phyloP scores from a whole-genome alignment of 2,329 filamentous ascomycete genomes.

The Aureobasidium melanogenum region DNA sequence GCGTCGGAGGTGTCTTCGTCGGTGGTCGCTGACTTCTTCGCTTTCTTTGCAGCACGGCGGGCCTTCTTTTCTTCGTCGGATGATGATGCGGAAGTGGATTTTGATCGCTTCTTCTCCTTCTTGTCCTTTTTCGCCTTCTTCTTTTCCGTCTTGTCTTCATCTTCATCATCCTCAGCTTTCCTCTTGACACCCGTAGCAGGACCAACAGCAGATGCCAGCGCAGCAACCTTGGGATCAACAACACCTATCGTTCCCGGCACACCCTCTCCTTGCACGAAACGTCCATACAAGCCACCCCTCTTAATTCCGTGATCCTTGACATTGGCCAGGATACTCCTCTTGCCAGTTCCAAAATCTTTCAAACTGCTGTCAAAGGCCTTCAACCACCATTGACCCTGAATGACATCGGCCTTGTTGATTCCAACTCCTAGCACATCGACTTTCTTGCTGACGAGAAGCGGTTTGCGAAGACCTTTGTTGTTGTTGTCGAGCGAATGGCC shows the following conservation, averaged over 20 bases:
- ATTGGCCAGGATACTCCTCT: slow-evolving; percentile 45
- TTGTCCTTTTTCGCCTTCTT: slow-evolving; percentile 15
- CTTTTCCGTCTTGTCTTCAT: slow-evolving; percentile 10
- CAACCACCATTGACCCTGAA: slow-evolving; percentile 90
- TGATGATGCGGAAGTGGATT: slow-evolving; percentile 6
- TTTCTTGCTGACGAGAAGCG: slow-evolving; percentile 75
- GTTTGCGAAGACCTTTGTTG: slow-evolving; percentile 69
- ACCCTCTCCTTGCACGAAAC: slow-evolving; percentile 74
- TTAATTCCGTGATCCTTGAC: slow-evolving; percentile 39
- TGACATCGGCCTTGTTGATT: slow-evolving; percentile 55
- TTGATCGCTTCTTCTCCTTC: slow-evolving; percentile 14
- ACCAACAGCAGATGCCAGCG: slow-evolving; percentile 5
- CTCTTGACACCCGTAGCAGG: slow-evolving; percentile 8
- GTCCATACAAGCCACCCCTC: slow-evolving; percentile 61
- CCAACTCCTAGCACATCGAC: slow-evolving; percentile 74
- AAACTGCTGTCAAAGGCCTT: slow-evolving; percentile 87
- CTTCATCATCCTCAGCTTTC: slow-evolving; percentile 12
- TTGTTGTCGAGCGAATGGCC: slow-evolving; percentile 77
- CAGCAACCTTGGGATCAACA: slow-evolving; percentile 11
- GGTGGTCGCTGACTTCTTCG: neutral
- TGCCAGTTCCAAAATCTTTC: slow-evolving; percentile 60
- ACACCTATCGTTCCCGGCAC: slow-evolving; percentile 59
- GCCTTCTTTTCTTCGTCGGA: slow-evolving; percentile 15
- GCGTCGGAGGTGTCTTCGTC: neutral
- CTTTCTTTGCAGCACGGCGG: slow-evolving; percentile 14